Evolutionary conservation across 176 grass and related monocot genomes (phyloP).

Genomic region (Calamus simplicifolius): DNA sequence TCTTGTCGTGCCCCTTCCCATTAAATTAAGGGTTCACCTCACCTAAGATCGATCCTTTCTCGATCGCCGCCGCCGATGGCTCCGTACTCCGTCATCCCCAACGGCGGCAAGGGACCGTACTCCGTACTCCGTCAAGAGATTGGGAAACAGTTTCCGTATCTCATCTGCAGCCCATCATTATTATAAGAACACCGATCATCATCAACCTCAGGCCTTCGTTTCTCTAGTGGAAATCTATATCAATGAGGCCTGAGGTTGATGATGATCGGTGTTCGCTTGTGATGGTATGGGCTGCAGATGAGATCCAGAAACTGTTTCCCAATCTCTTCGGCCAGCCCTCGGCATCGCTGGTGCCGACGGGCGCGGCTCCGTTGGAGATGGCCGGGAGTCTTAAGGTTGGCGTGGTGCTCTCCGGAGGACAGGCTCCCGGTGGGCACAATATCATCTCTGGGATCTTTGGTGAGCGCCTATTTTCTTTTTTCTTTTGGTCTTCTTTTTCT

Average conservation of each 20-base stretch:
- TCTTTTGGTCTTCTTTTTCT: not conserved
- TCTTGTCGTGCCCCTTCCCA: no score
- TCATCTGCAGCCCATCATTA: no score
- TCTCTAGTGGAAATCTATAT: not conserved
- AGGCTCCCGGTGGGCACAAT: constrained; percentile 93
- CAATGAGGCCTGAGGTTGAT: no score
- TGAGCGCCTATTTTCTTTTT: constrained; percentile 13
- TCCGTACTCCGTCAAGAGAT: no score
- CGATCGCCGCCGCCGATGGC: constrained; percentile 24
- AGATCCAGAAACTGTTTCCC: constrained; percentile 94
- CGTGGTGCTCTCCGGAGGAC: constrained; percentile 82
- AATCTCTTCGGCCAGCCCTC: constrained; percentile 76
- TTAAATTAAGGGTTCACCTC: no score
- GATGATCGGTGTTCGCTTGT: not conserved
- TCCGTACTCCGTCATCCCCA: constrained; percentile 24
- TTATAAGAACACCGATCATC: no score
- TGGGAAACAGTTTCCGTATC: no score
- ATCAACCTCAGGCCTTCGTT: no score
- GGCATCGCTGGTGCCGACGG: constrained; percentile 43
- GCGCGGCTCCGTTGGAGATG: constrained; percentile 9
- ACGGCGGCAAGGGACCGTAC: constrained; percentile 41
- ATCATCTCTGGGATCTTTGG: constrained; percentile 98
- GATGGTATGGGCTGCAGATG: constrained; percentile 32
- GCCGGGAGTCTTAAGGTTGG: constrained; percentile 54
- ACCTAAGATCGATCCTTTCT: no score